Base-by-base conservation (phyloP, 139 green algal species). In the Pleodorina starrii region DNA sequence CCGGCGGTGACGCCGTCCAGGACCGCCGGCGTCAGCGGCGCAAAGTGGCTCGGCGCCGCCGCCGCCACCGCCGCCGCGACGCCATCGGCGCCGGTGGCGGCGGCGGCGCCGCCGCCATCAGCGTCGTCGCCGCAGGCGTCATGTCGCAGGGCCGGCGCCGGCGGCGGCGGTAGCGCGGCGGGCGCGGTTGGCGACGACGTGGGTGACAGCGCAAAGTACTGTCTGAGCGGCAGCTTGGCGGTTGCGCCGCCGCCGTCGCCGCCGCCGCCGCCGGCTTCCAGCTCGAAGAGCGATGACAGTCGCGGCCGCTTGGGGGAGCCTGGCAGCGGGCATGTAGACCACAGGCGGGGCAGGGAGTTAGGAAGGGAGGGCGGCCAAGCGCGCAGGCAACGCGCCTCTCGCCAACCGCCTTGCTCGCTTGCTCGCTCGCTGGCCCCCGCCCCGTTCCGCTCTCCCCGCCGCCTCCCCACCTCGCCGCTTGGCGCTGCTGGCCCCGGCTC, bases 191-290 rank as follows among this genome's bases (percentile, higher is more conserved):
- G 54, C 54, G 54, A 25, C 54, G 54, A 66, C 29, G 54, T 12
- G 54, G n/a, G 74, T 23, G 63, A 63, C 32, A 80, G 66, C 0
- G 44, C 60, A 5, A 88, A 88, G 82, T 88, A 88, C 44, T 69
- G 17, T 0, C 43, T 17, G 12, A 88, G 82, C 1, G 66, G 21
- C 60, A 88, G 46, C 82, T 69, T 79, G 43, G 57, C 2, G 27
- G 16, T 35, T 27, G 11, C 1, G 11, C 21, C 17, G 36, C 19
- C 51, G 23, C 51, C 54, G 4, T 21, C 35, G 12, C n/a, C n/a
- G 11, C 21, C 17, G 36, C 19, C 51, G 23, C 51, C 54, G 4
- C 36, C 35, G 12, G 42, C 44, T 21, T 69, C 44, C 16, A 80
- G 7, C 38, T 79, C 66, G 60, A 87, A 87, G 1, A 77, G 43